Evolutionary conservation across 805 yeast species (phyloP).

Genomic region (Starmerella apis): DNA sequence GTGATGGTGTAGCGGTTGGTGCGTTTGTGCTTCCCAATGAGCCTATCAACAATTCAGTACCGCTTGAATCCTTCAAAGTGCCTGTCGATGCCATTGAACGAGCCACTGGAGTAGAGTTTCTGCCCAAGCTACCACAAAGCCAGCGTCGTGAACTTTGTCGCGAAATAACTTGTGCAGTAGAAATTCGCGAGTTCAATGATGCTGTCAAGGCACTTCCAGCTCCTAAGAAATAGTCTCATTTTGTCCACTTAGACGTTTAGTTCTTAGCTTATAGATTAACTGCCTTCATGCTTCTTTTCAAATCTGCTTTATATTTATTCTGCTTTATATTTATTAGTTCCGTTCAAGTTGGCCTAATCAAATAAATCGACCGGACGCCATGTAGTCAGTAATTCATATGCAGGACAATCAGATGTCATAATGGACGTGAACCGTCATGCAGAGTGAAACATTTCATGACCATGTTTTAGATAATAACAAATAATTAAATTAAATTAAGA

Average conservation of each 20-base stretch:
- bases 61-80: conserved; percentile 67
- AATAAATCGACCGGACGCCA: too few relatives aligned
- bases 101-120: conserved; percentile 71
- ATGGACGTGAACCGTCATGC: too few relatives aligned
- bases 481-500: not conserved
- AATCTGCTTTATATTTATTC: too few relatives aligned
- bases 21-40: conserved; percentile 92
- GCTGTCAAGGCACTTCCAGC: conserved; percentile 26
- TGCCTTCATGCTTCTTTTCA: too few relatives aligned
- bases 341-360: too few relatives aligned
- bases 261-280: too few relatives aligned
- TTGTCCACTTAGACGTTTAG: not conserved
- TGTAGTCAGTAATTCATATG: too few relatives aligned
- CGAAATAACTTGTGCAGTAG: conserved; percentile 72
- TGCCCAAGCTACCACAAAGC: conserved; percentile 53
- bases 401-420: too few relatives aligned
- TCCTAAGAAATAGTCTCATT: not conserved
- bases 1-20: conserved; percentile 55
- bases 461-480: not conserved
- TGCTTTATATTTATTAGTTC: too few relatives aligned
- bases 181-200: conserved; percentile 49
- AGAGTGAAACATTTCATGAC: too few relatives aligned
- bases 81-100: conserved; percentile 85
- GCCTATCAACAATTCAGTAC: conserved; percentile 58
- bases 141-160: conserved; percentile 58